Percentiles rank a stretch among this genome's conserved stretches.
These are phyloP conservation scores for Saturnispora serradocipensis DNA, from an alignment of 805 yeast genomes.

Conservation along the genomic window DNA sequence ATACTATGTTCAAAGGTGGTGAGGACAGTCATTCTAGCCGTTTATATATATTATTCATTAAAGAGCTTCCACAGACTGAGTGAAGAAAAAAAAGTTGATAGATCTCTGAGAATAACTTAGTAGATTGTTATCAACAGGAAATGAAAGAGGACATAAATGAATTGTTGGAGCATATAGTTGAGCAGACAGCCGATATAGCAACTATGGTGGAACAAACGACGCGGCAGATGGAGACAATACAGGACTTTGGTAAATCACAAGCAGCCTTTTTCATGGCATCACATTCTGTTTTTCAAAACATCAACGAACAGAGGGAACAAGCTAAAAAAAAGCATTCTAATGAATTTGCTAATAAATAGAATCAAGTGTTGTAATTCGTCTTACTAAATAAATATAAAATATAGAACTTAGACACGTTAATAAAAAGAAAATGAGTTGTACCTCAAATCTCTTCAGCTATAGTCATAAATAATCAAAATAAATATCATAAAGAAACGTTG, in stretches of 20 bases:
- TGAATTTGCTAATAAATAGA: background rate
- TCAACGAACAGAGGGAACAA: constrained; percentile 21
- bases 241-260: constrained; percentile 22
- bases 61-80: background rate
- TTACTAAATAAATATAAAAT: background rate
- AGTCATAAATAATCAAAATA: background rate
- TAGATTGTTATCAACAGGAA: background rate
- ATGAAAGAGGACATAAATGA: constrained; percentile 10
- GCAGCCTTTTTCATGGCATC: constrained; percentile 25
- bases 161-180: constrained; percentile 17
- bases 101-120: background rate
- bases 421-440: background rate
- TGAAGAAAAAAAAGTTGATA: background rate
- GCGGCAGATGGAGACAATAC: constrained; percentile 20
- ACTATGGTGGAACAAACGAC: constrained; percentile 18
- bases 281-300: constrained; percentile 23
- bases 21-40: background rate
- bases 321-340: background rate
- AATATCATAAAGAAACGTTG: background rate
- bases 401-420: constrained; percentile 10
- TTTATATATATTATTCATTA: background rate
- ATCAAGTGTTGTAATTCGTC: background rate
- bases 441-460: background rate
- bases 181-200: constrained; percentile 17
- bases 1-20: background rate